Evolutionary conservation across 2,329 filamentous ascomycete species (phyloP).

Genomic region (Shiraia bambusicola): DNA sequence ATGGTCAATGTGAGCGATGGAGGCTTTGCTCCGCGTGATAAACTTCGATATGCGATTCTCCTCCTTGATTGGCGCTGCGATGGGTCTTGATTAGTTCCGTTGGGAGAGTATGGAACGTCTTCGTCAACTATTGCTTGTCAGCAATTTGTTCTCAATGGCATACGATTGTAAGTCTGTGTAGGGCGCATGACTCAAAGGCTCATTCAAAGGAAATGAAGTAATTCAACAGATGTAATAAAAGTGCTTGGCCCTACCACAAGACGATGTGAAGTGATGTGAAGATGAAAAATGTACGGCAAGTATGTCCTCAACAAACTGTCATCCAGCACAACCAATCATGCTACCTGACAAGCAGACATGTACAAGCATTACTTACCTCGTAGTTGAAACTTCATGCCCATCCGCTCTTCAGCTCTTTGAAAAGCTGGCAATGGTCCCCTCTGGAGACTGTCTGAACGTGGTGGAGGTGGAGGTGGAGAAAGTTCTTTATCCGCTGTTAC

Average conservation of each 20-base stretch:
- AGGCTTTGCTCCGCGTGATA: constrained; percentile 40
- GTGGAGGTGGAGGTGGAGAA: constrained; percentile 33
- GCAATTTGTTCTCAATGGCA: not conserved
- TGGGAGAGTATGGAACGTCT: constrained; percentile 13
- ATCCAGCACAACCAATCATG: too few species aligned
- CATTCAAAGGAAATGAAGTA: too few species aligned
- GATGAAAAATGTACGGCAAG: too few species aligned
- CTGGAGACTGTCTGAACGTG: constrained; percentile 23
- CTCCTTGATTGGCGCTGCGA: constrained; percentile 21
- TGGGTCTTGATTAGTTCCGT: constrained; percentile 19
- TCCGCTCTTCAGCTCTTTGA: constrained; percentile 20
- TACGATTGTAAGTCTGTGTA: too few species aligned
- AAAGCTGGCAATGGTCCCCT: constrained; percentile 30
- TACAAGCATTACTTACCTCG: constrained; percentile 36
- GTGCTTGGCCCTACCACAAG: too few species aligned
- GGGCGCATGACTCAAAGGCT: too few species aligned
- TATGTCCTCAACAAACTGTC: too few species aligned
- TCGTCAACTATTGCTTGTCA: constrained; percentile 13
- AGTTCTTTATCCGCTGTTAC: constrained; percentile 34
- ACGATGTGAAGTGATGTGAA: too few species aligned
- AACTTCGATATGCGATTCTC: constrained; percentile 34
- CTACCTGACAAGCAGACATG: constrained; percentile 1
- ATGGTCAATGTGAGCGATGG: constrained; percentile 35
- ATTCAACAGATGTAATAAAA: not conserved
- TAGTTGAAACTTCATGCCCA: constrained; percentile 38